Evolutionary conservation across 371 early-diverging fungal species (phyloP), one percentile per base, ranked within the genome.

Genomic region (Antonospora locustae): DNA sequence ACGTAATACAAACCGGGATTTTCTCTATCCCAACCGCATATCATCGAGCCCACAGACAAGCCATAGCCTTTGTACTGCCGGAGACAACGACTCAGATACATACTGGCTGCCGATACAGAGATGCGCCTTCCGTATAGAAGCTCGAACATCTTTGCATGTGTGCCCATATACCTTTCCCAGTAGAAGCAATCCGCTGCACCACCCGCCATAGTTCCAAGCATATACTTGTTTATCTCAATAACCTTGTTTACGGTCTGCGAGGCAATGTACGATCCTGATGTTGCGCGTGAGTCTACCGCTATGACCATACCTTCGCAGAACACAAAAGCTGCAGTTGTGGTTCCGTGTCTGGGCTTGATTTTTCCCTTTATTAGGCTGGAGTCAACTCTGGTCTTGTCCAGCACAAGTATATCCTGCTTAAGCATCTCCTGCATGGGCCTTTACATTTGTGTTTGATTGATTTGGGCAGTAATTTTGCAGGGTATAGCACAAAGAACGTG

Each of bases 121-220:
- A 97, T 95, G 49, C 92, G 82, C 76, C 89, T 89, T 75, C 88
- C 90, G 79, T 95, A 90, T 63, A 87, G 79, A 50, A 99, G 79
- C 77, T 93, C 93, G 69, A 90, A 87, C 55, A 87, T 73, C 62
- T 84, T 81, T 37, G 69, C 94, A 56, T 90, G 81, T 64, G 88
- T 79, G 12, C 95, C 97, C 61, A 97, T 82, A 64, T 90, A 86
- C 50, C 94, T 84, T 71, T 96, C 94, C 98, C 97, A 97, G 76
- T 82, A 97, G 47, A 82, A 83, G 78, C 98, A 97, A 73, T 99
- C 99, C n/a, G 97, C 97, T 22, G 99, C 99, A 76, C 99, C 96
- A 59, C 99, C 99, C 32, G 99, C 97, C 92, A 97, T 90, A 19
- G 98, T 97, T 39, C 97, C 97, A 58, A 97, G 79, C 45, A 99